phyloP scores from a whole-genome alignment of 75 land plant species.

The Selaginella tamariscina region DNA sequence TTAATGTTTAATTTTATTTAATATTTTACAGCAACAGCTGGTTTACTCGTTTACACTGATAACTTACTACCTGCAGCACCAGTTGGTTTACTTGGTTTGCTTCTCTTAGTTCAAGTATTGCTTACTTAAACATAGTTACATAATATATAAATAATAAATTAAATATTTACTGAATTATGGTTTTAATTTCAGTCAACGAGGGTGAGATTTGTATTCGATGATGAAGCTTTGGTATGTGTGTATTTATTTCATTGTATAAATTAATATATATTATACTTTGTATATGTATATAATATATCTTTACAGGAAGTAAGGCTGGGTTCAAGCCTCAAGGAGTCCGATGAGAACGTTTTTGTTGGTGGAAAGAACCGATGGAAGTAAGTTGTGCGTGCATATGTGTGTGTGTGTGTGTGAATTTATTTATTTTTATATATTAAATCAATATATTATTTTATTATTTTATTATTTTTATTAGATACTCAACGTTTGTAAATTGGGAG shows the following conservation, averaged over 20 bases:
- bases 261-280: slow-evolving; percentile 6
- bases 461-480: slow-evolving; percentile 39
- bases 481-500: slow-evolving; percentile 92
- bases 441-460: background rate
- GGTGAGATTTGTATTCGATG: slow-evolving; percentile 83
- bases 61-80: slow-evolving; percentile 64
- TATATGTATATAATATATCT: background rate
- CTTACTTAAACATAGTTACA: too few relatives aligned
- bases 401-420: too few relatives aligned
- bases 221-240: slow-evolving; percentile 57
- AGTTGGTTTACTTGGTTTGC: slow-evolving; percentile 74
- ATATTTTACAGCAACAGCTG: slow-evolving; percentile 50
- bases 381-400: too few relatives aligned
- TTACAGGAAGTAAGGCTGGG: slow-evolving; percentile 81
- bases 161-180: too few relatives aligned
- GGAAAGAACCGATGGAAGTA: slow-evolving; percentile 94
- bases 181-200: slow-evolving; percentile 79
- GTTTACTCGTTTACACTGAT: slow-evolving; percentile 50
- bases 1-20: background rate
- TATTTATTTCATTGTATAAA: background rate
- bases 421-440: too few relatives aligned
- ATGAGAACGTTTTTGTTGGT: slow-evolving; percentile 86
- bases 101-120: slow-evolving; percentile 67
- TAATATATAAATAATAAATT: too few relatives aligned
- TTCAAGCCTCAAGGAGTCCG: slow-evolving; percentile 61